A percentile compares a stretch with the other conserved stretches of the same genome.
These are phyloP conservation scores for Penicillium rolfsii DNA, from an alignment of 2,329 filamentous ascomycete genomes.

Conservation along the genomic window DNA sequence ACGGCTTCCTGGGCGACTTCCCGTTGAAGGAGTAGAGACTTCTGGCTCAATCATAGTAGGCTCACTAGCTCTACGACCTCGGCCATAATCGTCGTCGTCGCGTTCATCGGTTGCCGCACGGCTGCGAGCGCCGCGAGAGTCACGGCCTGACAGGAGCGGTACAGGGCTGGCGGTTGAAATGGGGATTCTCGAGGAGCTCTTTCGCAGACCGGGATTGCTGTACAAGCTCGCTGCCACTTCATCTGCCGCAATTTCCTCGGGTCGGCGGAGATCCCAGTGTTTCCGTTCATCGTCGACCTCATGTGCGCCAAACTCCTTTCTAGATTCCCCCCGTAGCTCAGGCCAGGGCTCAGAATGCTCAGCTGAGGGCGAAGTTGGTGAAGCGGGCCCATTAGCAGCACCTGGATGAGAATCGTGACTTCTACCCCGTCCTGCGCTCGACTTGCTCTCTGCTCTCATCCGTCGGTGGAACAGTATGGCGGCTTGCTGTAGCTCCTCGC, in stretches of 20 bases:
- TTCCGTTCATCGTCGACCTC: conserved; percentile 49
- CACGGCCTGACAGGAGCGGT: conserved; percentile 75
- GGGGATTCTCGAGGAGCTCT: conserved; percentile 79
- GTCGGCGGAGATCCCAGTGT: conserved; percentile 72
- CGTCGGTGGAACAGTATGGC: conserved; percentile 49
- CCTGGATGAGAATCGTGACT: conserved; percentile 43
- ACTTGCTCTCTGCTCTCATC: conserved; percentile 41
- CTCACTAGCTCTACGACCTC: conserved; percentile 65
- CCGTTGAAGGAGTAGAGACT: conserved; percentile 33
- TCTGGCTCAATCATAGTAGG: conserved; percentile 34
- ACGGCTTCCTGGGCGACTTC: conserved; percentile 39
- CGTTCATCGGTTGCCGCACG: conserved; percentile 62
- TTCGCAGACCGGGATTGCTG: conserved; percentile 58
- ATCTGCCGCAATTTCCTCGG: conserved; percentile 73
- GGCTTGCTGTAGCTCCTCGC: conserved; percentile 54
- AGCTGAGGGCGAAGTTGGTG: conserved; percentile 28
- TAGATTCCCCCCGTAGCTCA: conserved; percentile 40
- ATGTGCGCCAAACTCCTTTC: conserved; percentile 45
- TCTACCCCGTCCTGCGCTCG: conserved; percentile 40
- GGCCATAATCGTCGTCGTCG: conserved; percentile 64
- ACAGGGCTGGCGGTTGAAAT: conserved; percentile 78
- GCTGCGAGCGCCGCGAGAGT: conserved; percentile 67
- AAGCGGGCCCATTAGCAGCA: conserved; percentile 24
- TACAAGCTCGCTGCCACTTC: conserved; percentile 52
- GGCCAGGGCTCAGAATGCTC: conserved; percentile 43